Evolutionary conservation across 495 filamentous ascomycete species (phyloP), one percentile per base, ranked within the genome.

Genomic region (Diplogelasinospora grovesii): DNA sequence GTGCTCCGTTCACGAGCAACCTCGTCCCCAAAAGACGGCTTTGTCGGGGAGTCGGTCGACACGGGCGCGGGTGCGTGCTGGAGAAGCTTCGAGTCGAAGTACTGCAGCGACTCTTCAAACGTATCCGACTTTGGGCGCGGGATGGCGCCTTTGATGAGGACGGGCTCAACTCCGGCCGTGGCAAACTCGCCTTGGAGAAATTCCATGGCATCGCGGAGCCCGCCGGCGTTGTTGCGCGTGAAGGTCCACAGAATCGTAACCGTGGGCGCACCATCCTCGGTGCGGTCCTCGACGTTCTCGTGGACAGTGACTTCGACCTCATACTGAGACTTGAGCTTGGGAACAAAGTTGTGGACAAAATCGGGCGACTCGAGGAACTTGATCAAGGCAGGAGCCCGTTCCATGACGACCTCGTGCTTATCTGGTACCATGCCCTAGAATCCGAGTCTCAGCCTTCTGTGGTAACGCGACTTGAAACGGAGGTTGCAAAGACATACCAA

Each of bases 91-190:
- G 89, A 92, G 60, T 95, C 83, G 61, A 99, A 99, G 70, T 86
- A 96, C 19, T 86, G 89, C 22, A 95, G 74, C 27, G 87, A 89
- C 45, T 97, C 93, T 54, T 97, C 92, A 55, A 97, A 99, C 1
- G 92, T 95, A 63, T 99, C 92, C 4, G 92, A 96, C 69, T 97
- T 96, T 36, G 92, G 93, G 31, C 90, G 83, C 0, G 90, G 88
- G 46, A 97, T 90, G 10, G 87, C 82, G 36, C 93, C 92, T 61
- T 92, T 94, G 49, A 99, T 80, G 16, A 86, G 79, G 30, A 76
- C 85, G 3, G 82, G 81, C 48, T 95, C 85, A 23, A 95, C 75
- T n/a, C 85, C 84, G 28, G 86, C 82, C 2, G 82, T 77, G 16
- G 89, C 82, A 37, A 97, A 75, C 41, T 85, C 80, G 28, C 79